Base-by-base conservation (phyloP, 78 protist genomes). In the Acrasis kona region DNA sequence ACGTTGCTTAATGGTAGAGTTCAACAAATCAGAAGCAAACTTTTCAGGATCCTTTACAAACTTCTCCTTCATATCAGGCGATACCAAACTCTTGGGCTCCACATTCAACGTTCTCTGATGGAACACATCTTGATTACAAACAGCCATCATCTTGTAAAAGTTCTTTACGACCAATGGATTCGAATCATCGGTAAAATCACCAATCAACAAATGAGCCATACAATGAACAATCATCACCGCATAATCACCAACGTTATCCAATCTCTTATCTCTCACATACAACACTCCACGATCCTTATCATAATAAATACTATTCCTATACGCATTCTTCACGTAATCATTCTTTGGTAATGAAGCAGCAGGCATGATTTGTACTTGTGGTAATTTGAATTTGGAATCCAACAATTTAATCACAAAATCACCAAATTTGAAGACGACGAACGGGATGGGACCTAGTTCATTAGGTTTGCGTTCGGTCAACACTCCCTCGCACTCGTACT, bases 201-300 rank as follows among this genome's bases (percentile, higher is more conserved):
- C 77, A 28, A 66, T n/a, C 27, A 4, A 7, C 35, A 73, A 19
- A 39, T 73, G 77, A 29, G 77, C 65, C 10, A 61, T 4, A 7
- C 35, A 4, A 35, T 73, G 58, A 39, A 73, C 9, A n/a, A 42
- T 9, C 7, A 73, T 66, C 5, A 7, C 9, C 32, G 8, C 9
- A 35, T 27, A 73, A 65, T 73, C 77, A 12, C 77, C 77, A n/a
- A 73, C 8, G 67, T 73, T 73, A 29, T 4, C 9, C 7, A 73
- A 39, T 30, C 67, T 9, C 9, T 31, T 4, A 28, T 7, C 10
- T 19, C 77, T 36, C 28, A 73, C 7, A 66, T 73, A 73, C 65
- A 73, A 10, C 19, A 66, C 58, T 7, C 30, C 5, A 6, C 38
- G 4, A 6, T 5, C 12, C 7, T n/a, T 34, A 39, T 73, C 77